Evolutionary conservation across 139 green algal species (phyloP).

Genomic region (Tetraselmis striata): DNA sequence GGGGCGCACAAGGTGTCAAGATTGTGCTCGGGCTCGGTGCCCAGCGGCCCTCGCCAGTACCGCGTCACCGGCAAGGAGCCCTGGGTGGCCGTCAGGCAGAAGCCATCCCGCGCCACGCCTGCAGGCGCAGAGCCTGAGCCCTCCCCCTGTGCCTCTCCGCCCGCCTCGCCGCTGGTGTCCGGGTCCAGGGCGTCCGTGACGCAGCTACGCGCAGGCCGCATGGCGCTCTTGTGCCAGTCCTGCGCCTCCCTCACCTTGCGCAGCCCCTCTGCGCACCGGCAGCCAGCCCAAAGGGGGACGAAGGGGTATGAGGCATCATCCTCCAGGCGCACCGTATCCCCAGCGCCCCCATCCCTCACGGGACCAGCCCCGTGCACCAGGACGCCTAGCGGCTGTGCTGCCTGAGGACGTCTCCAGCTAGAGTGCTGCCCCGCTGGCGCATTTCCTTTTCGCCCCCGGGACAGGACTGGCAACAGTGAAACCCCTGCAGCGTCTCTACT

Average conservation of each 20-base stretch:
- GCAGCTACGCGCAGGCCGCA: neutral
- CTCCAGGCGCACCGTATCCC: too few relatives aligned
- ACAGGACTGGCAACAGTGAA: too few relatives aligned
- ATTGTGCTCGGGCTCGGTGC: neutral
- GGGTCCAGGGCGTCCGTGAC: too few relatives aligned
- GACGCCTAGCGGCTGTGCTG: neutral
- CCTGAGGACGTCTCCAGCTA: too few relatives aligned
- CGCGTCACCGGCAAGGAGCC: neutral
- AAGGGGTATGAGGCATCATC: neutral
- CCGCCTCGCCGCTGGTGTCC: neutral
- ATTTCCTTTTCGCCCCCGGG: too few relatives aligned
- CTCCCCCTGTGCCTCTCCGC: neutral
- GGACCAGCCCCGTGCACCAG: neutral
- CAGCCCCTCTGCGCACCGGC: neutral
- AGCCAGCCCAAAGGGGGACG: neutral
- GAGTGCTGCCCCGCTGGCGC: too few relatives aligned
- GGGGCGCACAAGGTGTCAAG: too few relatives aligned
- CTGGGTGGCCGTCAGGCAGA: neutral
- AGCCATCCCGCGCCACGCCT: too few relatives aligned
- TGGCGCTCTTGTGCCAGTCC: neutral
- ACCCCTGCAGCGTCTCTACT: too few relatives aligned
- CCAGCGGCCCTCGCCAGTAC: neutral
- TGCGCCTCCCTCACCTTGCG: neutral
- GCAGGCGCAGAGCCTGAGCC: neutral
- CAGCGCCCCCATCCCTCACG: neutral